Conservation (phyloP, 371 early-diverging fungal genomes). For the Mucor lusitanicus region DNA sequence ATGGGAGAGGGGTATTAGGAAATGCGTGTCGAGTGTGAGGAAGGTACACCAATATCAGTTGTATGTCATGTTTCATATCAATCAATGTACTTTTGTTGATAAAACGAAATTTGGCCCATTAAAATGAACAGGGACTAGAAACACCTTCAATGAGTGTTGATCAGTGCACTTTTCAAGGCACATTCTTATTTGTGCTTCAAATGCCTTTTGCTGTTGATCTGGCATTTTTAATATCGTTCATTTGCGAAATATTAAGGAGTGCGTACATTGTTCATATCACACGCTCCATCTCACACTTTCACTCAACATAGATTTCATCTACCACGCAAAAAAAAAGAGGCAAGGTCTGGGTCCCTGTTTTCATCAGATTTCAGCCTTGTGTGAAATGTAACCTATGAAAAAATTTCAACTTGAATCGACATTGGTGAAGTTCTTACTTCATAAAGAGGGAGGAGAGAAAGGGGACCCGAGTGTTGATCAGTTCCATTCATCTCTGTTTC, state of each 20-base stretch:
- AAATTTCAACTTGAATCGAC: neutral
- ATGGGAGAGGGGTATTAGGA: neutral
- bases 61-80: neutral
- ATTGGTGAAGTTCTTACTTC: conserved; percentile 14
- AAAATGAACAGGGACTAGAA: neutral
- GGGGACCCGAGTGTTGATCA: neutral
- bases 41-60: neutral
- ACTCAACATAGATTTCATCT: neutral
- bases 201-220: neutral
- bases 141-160: neutral
- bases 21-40: neutral
- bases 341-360: neutral
- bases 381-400: conserved; percentile 18
- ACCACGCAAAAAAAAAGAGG: neutral
- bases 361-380: neutral
- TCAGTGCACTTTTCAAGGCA: neutral
- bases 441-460: neutral
- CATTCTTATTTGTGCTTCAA: neutral
- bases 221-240: neutral
- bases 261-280: neutral
- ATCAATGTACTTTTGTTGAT: neutral
- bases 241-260: neutral
- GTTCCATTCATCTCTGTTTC: neutral
- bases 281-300: too few relatives aligned
- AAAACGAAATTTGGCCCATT: neutral